A percentile compares a stretch with the other conserved stretches of the same genome.
Evolutionary conservation across 495 filamentous ascomycete genomes (phyloP).

Genomic region (Neurospora africana): DNA sequence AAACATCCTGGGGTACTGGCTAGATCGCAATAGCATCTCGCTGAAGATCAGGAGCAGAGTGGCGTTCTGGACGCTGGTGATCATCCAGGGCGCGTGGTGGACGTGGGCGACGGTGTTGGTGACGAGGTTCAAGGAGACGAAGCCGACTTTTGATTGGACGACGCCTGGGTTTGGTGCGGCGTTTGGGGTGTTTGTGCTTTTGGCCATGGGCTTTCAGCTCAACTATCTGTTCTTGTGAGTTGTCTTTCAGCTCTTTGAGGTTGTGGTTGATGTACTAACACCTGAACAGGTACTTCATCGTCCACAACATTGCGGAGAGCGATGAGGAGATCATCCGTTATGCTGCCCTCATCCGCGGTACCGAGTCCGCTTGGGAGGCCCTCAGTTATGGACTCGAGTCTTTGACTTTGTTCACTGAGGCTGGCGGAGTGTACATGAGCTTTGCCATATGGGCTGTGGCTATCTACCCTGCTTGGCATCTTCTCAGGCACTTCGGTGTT

Average conservation of each 20-base stretch:
- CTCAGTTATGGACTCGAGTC: constrained; percentile 51
- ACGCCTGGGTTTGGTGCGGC: constrained; percentile 44
- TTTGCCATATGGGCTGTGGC: constrained; percentile 50
- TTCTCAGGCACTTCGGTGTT: constrained; percentile 42
- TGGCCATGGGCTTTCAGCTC: constrained; percentile 49
- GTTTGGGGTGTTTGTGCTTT: constrained; percentile 49
- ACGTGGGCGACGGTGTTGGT: constrained; percentile 48
- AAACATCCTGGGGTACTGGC: constrained; percentile 44
- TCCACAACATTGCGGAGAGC: constrained; percentile 45
- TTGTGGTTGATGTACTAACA: not conserved
- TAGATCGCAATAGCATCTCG: constrained; percentile 40
- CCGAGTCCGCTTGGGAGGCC: constrained; percentile 52
- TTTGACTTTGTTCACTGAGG: constrained; percentile 45
- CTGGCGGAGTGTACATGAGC: constrained; percentile 52
- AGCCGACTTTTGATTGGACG: constrained; percentile 48
- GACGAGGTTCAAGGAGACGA: constrained; percentile 38
- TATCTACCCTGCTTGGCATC: constrained; percentile 48
- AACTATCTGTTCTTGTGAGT: constrained; percentile 53
- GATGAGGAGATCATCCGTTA: constrained; percentile 51
- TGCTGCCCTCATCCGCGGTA: constrained; percentile 48
- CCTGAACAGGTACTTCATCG: constrained; percentile 45
- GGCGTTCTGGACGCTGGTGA: constrained; percentile 32
- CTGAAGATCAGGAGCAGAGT: constrained; percentile 38
- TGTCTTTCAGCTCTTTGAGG: not conserved
- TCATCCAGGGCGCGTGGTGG: constrained; percentile 50